Conservation (phyloP, 192 early-diverging fungal genomes). For the Umbelopsis vinacea region DNA sequence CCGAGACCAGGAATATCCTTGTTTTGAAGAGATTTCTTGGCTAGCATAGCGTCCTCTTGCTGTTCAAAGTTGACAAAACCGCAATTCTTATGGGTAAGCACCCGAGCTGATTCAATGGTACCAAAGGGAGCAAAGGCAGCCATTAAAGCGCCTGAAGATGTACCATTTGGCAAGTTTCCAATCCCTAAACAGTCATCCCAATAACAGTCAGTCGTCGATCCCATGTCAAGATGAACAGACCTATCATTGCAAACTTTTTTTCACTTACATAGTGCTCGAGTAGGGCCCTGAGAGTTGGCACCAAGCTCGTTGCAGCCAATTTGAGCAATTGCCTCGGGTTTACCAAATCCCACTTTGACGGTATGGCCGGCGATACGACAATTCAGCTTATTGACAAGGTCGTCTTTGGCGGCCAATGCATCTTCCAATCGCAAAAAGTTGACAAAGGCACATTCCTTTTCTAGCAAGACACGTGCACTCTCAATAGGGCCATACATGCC, state of each 20-base stretch:
- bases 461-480: constrained; percentile 82
- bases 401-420: constrained; percentile 80
- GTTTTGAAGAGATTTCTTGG: constrained; percentile 85
- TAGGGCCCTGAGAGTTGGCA: constrained; percentile 51
- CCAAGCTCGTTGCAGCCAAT: constrained; percentile 13
- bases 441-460: constrained; percentile 96
- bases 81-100: constrained; percentile 95
- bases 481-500: constrained; percentile 90
- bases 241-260: too few species aligned
- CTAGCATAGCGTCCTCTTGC: constrained; percentile 89
- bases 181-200: constrained; percentile 64
- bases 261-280: constrained; percentile 75
- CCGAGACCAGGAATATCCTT: constrained; percentile 81
- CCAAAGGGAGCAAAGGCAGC: constrained; percentile 82
- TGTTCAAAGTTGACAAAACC: constrained; percentile 96
- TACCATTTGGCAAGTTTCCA: constrained; percentile 88
- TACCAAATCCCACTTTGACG: constrained; percentile 81
- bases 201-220: neutral
- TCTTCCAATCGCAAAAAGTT: constrained; percentile 88
- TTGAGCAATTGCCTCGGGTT: constrained; percentile 59
- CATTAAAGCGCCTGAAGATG: constrained; percentile 73
- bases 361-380: constrained; percentile 77
- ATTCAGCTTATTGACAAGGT: constrained; percentile 69
- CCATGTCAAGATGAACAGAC: neutral
- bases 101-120: constrained; percentile 90